A percentile compares a stretch with the other conserved stretches of the same genome.
phyloP scores from a whole-genome alignment of 2,329 filamentous ascomycete genomes.

The Cladosporium sp. region DNA sequence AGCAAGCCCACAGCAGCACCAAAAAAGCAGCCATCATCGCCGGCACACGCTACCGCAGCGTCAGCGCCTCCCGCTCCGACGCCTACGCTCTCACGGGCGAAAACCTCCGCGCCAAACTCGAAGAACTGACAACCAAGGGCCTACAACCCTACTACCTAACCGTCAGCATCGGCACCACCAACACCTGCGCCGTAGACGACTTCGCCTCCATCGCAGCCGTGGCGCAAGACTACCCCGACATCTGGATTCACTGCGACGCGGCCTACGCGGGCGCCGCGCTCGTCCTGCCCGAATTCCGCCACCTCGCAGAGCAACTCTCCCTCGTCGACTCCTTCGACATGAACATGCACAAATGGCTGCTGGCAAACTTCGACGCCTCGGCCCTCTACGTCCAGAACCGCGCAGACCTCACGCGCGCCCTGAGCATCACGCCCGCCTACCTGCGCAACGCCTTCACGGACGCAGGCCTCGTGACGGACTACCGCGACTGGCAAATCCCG shows the following conservation, averaged over 20 bases:
- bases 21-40: conserved; percentile 84
- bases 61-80: conserved; percentile 58
- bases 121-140: conserved; percentile 61
- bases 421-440: conserved; percentile 76
- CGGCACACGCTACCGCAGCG: conserved; percentile 71
- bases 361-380: conserved; percentile 86
- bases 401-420: conserved; percentile 69
- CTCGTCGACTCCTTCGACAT: conserved; percentile 84
- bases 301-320: conserved; percentile 57
- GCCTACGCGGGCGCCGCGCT: conserved; percentile 87
- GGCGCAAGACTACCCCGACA: conserved; percentile 48
- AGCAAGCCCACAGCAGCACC: conserved; percentile 75
- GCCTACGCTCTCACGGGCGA: conserved; percentile 66
- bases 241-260: conserved; percentile 93
- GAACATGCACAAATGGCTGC: conserved; percentile 97
- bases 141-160: conserved; percentile 85
- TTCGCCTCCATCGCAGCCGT: conserved; percentile 63
- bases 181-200: conserved; percentile 82
- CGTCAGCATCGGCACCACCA: conserved; percentile 77
- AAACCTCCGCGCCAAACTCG: conserved; percentile 57
- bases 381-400: conserved; percentile 75
- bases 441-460: conserved; percentile 77
- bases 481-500: conserved; percentile 95
- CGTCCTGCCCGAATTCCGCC: conserved; percentile 73
- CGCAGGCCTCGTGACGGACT: conserved; percentile 82